phyloP scores from a whole-genome alignment of 2,329 filamentous ascomycete species.

The Taxawa tesnikishii region DNA sequence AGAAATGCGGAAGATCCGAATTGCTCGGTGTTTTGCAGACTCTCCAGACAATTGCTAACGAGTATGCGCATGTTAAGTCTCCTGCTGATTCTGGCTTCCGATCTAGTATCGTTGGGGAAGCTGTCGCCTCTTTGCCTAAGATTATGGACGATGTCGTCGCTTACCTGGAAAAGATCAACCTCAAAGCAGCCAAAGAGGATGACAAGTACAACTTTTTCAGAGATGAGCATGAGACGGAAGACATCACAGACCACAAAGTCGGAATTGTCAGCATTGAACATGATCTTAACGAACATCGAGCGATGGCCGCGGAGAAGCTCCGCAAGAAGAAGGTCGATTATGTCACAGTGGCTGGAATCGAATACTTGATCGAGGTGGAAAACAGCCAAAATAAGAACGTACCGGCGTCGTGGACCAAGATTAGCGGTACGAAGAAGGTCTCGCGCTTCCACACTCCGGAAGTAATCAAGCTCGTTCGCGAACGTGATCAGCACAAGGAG shows the following conservation, averaged over 20 bases:
- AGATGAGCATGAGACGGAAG: conserved; percentile 76
- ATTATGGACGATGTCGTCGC: conserved; percentile 61
- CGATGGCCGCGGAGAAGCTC: conserved; percentile 58
- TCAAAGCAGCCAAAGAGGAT: conserved; percentile 67
- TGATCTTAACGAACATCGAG: conserved; percentile 67
- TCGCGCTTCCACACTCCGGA: conserved; percentile 92
- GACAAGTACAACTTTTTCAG: conserved; percentile 94
- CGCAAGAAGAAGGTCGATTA: conserved; percentile 64
- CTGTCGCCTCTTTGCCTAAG: conserved; percentile 61
- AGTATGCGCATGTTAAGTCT: conserved; percentile 57
- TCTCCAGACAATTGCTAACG: conserved; percentile 65
- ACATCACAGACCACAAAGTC: conserved; percentile 80
- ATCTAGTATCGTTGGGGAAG: conserved; percentile 56
- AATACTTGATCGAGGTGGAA: conserved; percentile 86
- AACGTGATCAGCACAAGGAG: conserved; percentile 92
- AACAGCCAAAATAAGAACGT: conserved; percentile 76
- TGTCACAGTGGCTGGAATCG: conserved; percentile 75
- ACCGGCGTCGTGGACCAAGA: conserved; percentile 88
- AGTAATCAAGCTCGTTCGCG: conserved; percentile 67
- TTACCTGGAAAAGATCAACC: conserved; percentile 76
- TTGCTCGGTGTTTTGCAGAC: conserved; percentile 75
- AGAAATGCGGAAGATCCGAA: conserved; percentile 84
- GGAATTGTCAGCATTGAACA: conserved; percentile 88
- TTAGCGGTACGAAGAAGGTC: conserved; percentile 84
- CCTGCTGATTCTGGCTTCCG: conserved; percentile 59